phyloP scores from a whole-genome alignment of 2,329 filamentous ascomycete species.

The Diplodia corticola region DNA sequence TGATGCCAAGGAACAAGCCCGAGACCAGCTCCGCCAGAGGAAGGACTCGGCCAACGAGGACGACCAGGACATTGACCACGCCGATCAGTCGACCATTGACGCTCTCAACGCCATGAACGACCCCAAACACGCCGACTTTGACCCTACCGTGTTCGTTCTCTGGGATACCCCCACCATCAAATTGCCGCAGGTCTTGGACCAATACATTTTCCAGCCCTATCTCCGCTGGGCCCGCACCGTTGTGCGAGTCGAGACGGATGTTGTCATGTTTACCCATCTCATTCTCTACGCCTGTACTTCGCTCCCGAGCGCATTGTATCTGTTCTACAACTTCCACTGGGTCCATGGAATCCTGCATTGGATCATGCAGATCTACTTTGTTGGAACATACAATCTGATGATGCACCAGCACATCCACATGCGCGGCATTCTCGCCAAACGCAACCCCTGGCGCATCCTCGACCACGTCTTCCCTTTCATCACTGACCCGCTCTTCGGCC shows the following conservation, averaged over 20 bases:
- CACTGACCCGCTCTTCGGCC: slow-evolving; percentile 73
- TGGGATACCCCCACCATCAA: slow-evolving; percentile 53
- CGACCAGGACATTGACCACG: not conserved
- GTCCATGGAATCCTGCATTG: slow-evolving; percentile 67
- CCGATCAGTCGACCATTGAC: slow-evolving; percentile 39
- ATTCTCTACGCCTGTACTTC: slow-evolving; percentile 70
- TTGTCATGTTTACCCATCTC: slow-evolving; percentile 76
- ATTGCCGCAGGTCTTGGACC: slow-evolving; percentile 44
- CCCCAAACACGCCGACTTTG: slow-evolving; percentile 49
- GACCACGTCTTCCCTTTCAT: slow-evolving; percentile 72
- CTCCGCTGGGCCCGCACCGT: slow-evolving; percentile 55
- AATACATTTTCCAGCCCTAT: slow-evolving; percentile 61
- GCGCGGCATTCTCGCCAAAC: slow-evolving; percentile 64
- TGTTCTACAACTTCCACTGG: slow-evolving; percentile 68
- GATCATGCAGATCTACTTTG: slow-evolving; percentile 66
- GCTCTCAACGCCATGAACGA: slow-evolving; percentile 54
- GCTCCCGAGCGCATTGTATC: slow-evolving; percentile 65
- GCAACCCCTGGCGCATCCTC: slow-evolving; percentile 50
- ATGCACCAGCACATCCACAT: slow-evolving; percentile 85
- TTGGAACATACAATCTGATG: slow-evolving; percentile 75
- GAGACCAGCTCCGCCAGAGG: slow-evolving; percentile 1
- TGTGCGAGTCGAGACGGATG: slow-evolving; percentile 68
- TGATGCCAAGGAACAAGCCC: slow-evolving; percentile 6
- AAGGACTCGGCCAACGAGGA: slow-evolving; percentile 2
- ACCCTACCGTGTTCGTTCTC: slow-evolving; percentile 57